Evolutionary conservation across 257 asterid genomes (phyloP), one percentile per base, ranked within the genome.

Genomic region (Solanum arcanum): DNA sequence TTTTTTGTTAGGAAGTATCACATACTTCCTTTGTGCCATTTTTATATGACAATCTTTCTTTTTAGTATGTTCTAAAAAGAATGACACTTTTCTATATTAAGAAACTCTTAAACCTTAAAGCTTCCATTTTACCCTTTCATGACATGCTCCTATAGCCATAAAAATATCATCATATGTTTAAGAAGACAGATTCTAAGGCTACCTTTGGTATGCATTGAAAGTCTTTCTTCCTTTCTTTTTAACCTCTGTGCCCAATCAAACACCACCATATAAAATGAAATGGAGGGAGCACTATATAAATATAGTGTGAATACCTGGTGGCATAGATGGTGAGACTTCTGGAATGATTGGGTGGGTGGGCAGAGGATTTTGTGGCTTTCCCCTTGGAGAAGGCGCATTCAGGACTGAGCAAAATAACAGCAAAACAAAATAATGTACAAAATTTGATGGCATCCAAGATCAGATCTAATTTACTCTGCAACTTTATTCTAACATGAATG

Each of bases 291-390:
- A 76, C 59, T 13, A 78, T 35, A 20, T 60, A 47, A 41, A 70
- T 72, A 70, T 70, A 41, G 35, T 7, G 39, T 35, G 74, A 20
- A 68, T 44, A 89, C 90, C 92, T 16, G 90, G 92, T 66, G 44
- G 83, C 60, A 74, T 83, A 31, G 91, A 68, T 56, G 93, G 91
- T 76, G 88, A 69, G 62, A 74, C 84, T 84, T 62, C 77, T 16
- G 89, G 90, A 25, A 25, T 73, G 31, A 35, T 83, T 3, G 75
- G 78, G 66, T 47, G 62, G 44, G 89, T 49, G 70, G 87, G 86
- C 6, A 85, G 90, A 76, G 41, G 81, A 83, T 62, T 78, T 76
- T 82, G 87, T 47, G 88, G 86, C 83, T 59, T 10, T 56, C 49
- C 87, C 82, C 62, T 83, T 8, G 88, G 86, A 31, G 75, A 89